Evolutionary conservation across 2,329 filamentous ascomycete genomes (phyloP).

Genomic region (Colletotrichum noveboracense): DNA sequence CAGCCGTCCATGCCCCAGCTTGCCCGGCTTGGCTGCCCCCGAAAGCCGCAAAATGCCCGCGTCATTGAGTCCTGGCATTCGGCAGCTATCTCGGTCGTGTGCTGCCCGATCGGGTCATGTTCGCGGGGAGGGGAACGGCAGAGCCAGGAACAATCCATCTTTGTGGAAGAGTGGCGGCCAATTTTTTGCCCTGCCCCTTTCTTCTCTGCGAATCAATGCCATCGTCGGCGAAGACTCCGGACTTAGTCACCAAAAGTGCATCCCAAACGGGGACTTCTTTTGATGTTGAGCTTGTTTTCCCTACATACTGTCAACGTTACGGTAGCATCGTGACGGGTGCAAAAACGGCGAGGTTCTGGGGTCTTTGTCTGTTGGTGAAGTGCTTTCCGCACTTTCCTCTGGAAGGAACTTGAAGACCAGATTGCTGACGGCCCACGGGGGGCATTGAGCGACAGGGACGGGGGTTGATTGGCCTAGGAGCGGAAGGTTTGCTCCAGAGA

Average conservation of each 20-base stretch:
- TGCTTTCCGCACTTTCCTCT: background rate
- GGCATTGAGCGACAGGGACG: constrained; percentile 1
- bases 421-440: background rate
- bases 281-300: constrained; percentile 1
- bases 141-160: background rate
- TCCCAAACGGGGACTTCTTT: background rate
- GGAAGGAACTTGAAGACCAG: background rate
- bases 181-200: background rate
- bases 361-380: background rate
- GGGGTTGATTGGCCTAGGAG: background rate
- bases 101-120: background rate
- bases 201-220: background rate
- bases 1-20: background rate
- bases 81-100: background rate
- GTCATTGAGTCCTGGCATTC: background rate
- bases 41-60: constrained; percentile 5
- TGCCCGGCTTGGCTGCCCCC: background rate
- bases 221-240: background rate
- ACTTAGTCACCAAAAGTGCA: background rate
- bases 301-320: background rate
- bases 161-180: background rate
- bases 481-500: constrained; percentile 14
- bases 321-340: background rate
- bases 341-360: background rate
- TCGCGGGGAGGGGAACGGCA: background rate